Conservation (phyloP, 1,284 basidiomycete species). For the Stygiomarasmius scandens region DNA sequence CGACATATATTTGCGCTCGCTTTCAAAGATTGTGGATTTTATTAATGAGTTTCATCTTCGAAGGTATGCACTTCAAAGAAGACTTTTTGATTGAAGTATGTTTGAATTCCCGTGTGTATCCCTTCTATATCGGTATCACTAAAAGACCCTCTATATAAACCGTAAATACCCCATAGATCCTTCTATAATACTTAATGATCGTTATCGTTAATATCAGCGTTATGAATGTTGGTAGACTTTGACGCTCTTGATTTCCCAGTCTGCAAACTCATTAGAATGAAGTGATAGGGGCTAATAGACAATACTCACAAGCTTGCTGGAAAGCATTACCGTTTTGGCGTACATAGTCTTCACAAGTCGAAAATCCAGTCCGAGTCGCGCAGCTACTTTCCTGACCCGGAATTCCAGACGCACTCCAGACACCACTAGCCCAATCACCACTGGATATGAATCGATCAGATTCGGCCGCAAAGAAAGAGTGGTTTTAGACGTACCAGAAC, state of each 20-base stretch:
- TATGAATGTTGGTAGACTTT: slow-evolving; percentile 55
- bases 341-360: slow-evolving; percentile 79
- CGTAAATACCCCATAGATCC: no score
- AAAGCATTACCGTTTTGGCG: slow-evolving; percentile 71
- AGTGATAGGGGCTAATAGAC: slow-evolving; percentile 13
- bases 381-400: slow-evolving; percentile 85
- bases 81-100: no score
- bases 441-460: slow-evolving; percentile 40
- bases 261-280: slow-evolving; percentile 35
- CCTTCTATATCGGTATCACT: no score
- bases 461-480: slow-evolving; percentile 13
- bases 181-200: no score
- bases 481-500: slow-evolving; percentile 58
- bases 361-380: slow-evolving; percentile 77
- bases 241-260: slow-evolving; percentile 78
- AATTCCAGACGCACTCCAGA: slow-evolving; percentile 71
- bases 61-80: no score
- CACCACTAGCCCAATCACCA: slow-evolving; percentile 85
- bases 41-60: no score
- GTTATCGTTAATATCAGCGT: no score
- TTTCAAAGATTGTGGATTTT: background rate
- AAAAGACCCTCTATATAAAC: no score
- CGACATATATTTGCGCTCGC: background rate
- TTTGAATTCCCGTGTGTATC: no score
- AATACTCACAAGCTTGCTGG: slow-evolving; percentile 73